Percentiles rank a stretch among this genome's conserved stretches.
Conservation (phyloP, 2,329 filamentous ascomycete genomes). For the Coleophoma cylindrospora region DNA sequence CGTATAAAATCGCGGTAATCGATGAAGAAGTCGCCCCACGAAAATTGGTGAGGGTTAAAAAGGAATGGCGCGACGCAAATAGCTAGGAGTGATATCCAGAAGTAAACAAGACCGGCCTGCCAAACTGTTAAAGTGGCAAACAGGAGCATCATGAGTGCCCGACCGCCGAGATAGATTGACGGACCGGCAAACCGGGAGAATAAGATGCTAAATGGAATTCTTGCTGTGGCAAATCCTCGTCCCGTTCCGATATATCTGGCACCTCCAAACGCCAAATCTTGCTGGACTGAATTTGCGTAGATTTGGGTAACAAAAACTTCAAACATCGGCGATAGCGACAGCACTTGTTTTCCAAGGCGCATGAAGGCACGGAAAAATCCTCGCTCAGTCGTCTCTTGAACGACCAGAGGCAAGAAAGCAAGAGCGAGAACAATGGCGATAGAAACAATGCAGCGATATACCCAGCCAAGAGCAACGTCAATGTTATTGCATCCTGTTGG, state of each 20-base stretch:
- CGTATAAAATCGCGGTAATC: slow-evolving; percentile 97
- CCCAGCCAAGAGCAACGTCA: slow-evolving; percentile 83
- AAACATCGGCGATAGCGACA: slow-evolving; percentile 90
- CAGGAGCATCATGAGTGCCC: slow-evolving; percentile 90
- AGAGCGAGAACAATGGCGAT: slow-evolving; percentile 99
- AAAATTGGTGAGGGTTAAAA: slow-evolving; percentile 98
- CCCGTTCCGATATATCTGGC: slow-evolving; percentile 98
- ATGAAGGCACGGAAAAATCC: slow-evolving; percentile 90
- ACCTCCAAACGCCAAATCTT: slow-evolving; percentile 93
- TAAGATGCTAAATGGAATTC: slow-evolving; percentile 94
- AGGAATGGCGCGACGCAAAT: slow-evolving; percentile 90
- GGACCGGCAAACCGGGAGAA: slow-evolving; percentile 96
- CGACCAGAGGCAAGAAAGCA: slow-evolving; percentile 86
- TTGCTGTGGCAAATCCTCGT: slow-evolving; percentile 96
- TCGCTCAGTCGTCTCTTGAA: slow-evolving; percentile 94
- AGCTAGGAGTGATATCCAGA: slow-evolving; percentile 90
- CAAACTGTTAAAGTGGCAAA: slow-evolving; percentile 91
- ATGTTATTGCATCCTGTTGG: slow-evolving; percentile 91
- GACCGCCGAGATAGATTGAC: slow-evolving; percentile 90
- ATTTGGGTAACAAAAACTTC: slow-evolving; percentile 99
- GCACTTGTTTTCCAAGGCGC: slow-evolving; percentile 92
- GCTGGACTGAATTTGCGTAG: slow-evolving; percentile 92
- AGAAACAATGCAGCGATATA: slow-evolving; percentile 87
- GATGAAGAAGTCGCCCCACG: slow-evolving; percentile 99
- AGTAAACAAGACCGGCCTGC: slow-evolving; percentile 85